These are phyloP conservation scores for Lactifluus hygrophoroides DNA, from an alignment of 768 basidiomycete species.

Conservation along the genomic window DNA sequence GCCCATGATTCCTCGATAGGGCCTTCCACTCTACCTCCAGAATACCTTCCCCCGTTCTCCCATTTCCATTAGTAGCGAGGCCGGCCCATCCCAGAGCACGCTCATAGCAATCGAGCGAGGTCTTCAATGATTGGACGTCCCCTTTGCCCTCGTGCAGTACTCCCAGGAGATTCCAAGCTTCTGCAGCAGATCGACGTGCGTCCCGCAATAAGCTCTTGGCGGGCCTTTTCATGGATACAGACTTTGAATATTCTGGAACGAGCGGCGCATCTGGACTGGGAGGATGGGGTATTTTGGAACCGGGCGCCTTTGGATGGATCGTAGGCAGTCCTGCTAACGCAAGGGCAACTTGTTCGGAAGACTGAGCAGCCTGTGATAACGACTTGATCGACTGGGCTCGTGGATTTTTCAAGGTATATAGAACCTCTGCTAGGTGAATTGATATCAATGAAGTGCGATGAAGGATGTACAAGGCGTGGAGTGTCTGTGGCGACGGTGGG, in stretches of 20 bases:
- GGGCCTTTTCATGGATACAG: slow-evolving; percentile 42
- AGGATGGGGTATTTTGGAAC: slow-evolving; percentile 29
- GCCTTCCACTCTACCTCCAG: slow-evolving; percentile 53
- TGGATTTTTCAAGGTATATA: slow-evolving; percentile 40
- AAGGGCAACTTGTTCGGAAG: slow-evolving; percentile 55
- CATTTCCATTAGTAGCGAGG: slow-evolving; percentile 29
- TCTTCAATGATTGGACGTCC: slow-evolving; percentile 26
- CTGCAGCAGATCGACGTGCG: slow-evolving; percentile 59
- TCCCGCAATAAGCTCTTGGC: slow-evolving; percentile 57
- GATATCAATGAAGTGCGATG: slow-evolving; percentile 70
- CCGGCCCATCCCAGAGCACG: slow-evolving; percentile 66
- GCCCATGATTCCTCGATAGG: slow-evolving; percentile 52
- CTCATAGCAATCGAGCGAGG: slow-evolving; percentile 56
- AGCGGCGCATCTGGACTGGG: slow-evolving; percentile 36
- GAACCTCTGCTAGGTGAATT: slow-evolving; percentile 66
- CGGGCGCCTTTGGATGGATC: slow-evolving; percentile 29
- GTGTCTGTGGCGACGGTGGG: slow-evolving; percentile 45
- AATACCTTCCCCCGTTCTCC: slow-evolving; percentile 42
- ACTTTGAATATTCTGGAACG: slow-evolving; percentile 37
- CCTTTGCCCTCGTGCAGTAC: slow-evolving; percentile 43
- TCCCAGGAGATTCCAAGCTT: slow-evolving; percentile 70
- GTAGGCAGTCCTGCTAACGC: slow-evolving; percentile 40
- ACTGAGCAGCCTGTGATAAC: slow-evolving; percentile 53
- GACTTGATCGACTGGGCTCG: slow-evolving; percentile 42
- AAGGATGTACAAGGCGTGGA: slow-evolving; percentile 58